Evolutionary conservation across 2,329 filamentous ascomycete species (phyloP), one percentile per base, ranked within the genome.

Genomic region (Fusarium mexicanum): DNA sequence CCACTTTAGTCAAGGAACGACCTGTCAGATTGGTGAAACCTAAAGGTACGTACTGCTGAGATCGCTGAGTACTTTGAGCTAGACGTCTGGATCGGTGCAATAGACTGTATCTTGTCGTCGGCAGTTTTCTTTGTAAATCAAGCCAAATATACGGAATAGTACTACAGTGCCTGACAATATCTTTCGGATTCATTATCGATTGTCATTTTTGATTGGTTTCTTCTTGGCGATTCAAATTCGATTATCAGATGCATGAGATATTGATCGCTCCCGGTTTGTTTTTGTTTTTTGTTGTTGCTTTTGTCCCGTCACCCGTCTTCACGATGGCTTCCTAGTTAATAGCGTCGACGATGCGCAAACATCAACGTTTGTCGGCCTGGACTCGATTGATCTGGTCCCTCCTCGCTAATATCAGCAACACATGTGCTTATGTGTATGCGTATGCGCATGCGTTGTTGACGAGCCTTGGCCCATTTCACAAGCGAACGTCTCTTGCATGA

Each of bases 31-130:
- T 74, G 67, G 59, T 64, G 46, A 47, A 37, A 50, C 38, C 8
- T 4, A 38, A 20, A 18, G 12, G 17, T 55, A 54, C 33, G 58
- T 57, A 37, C 47, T 67, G 14, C 50, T 33, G 26, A 67, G 71
- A 73, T 73, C 68, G 54, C 59, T 18, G 59, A 44, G 58, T 50
- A 67, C 55, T 62, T 47, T 48, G 29, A 40, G 16, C 48, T 58
- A 53, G 16, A 38, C 31, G 51, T 57, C 67, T 74, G 20, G 71
- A 74, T 74, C 71, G 71, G 63, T 47, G 54, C 55, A 51, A 68
- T 59, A 10, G 14, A 64, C 40, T 54, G 57, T 61, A 47, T 68
- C 55, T 53, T 35, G n/a, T 61, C 5, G 38, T 63, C 55, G 64
- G 48, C 48, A 69, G 55, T 62, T 46, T 33, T 51, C 31, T 13